A percentile compares a stretch with the other conserved stretches of the same genome.
Evolutionary conservation across 2,329 filamentous ascomycete species (phyloP).

Genomic region (Monosporascus sp.): DNA sequence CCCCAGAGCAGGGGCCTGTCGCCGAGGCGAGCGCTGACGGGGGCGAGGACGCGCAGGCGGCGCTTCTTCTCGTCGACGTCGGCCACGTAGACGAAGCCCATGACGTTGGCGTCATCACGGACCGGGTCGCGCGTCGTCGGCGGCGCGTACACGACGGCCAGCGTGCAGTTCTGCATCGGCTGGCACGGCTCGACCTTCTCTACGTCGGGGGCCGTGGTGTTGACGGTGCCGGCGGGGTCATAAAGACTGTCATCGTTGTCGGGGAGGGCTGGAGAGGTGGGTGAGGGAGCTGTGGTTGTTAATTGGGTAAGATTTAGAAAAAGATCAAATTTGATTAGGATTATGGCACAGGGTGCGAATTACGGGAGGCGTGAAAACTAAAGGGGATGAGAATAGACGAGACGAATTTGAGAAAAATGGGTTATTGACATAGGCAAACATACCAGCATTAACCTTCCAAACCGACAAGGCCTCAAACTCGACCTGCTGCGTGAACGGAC

Average conservation of each 20-base stretch:
- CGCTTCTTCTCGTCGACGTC: conserved; percentile 83
- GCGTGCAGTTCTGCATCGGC: conserved; percentile 70
- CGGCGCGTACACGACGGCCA: conserved; percentile 78
- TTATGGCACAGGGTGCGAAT: no score
- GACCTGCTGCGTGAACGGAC: conserved; percentile 80
- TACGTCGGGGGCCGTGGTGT: conserved; percentile 37
- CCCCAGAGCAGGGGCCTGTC: conserved; percentile 78
- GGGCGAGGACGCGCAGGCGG: conserved; percentile 75
- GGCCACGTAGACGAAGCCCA: conserved; percentile 90
- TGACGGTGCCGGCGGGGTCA: conserved; percentile 8
- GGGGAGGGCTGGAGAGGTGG: conserved; percentile 5
- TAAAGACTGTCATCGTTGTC: conserved; percentile 22
- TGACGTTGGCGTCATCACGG: conserved; percentile 73
- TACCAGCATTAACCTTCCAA: conserved; percentile 62
- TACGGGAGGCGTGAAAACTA: no score
- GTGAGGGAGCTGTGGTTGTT: conserved; percentile 1
- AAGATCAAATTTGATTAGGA: no score
- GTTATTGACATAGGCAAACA: conserved; percentile 19
- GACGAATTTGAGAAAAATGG: no score
- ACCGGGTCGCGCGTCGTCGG: conserved; percentile 64
- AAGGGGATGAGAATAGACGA: no score
- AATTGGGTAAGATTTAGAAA: background rate
- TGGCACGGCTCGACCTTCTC: conserved; percentile 60
- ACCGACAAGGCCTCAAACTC: conserved; percentile 70
- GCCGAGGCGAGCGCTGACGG: conserved; percentile 75